Evolutionary conservation across 768 basidiomycete species (phyloP).

Genomic region (Porpolomopsis calyptriformis): DNA sequence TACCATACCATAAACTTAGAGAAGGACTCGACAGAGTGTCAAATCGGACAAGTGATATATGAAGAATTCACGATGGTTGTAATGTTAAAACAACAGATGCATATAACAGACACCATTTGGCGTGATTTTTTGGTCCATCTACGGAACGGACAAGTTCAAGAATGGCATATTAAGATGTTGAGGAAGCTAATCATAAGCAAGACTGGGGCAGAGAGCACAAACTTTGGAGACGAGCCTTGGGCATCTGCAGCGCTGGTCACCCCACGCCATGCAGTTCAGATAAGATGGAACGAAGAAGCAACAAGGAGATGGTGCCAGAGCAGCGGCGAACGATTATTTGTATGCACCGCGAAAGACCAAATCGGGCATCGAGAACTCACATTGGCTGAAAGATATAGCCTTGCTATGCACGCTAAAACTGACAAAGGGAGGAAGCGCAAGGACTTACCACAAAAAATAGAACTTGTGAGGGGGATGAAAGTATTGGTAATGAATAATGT

Average conservation of each 20-base stretch:
- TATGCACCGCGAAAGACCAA: not conserved
- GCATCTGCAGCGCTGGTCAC: slow-evolving; percentile 20
- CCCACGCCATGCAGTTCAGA: slow-evolving; percentile 19
- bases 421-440: not conserved
- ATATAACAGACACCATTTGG: too few relatives aligned
- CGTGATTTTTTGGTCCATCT: too few relatives aligned
- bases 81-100: too few relatives aligned
- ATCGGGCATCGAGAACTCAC: not conserved
- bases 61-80: too few relatives aligned
- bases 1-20: too few relatives aligned
- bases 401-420: not conserved
- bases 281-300: slow-evolving; percentile 17
- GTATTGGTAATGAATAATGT: slow-evolving; percentile 29
- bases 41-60: too few relatives aligned
- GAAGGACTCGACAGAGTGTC: too few relatives aligned
- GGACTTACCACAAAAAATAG: slow-evolving; percentile 11
- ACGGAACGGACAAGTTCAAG: too few relatives aligned
- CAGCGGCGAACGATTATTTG: not conserved
- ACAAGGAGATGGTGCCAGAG: not conserved
- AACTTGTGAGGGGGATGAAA: slow-evolving; percentile 25
- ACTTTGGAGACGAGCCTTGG: slow-evolving; percentile 17
- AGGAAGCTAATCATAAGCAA: too few relatives aligned
- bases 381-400: not conserved
- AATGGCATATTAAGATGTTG: too few relatives aligned
- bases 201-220: too few relatives aligned